Evolutionary conservation across 1,139 yeast genomes (phyloP), one percentile per base, ranked within the genome.

Genomic region (Kodamaea arcana): DNA sequence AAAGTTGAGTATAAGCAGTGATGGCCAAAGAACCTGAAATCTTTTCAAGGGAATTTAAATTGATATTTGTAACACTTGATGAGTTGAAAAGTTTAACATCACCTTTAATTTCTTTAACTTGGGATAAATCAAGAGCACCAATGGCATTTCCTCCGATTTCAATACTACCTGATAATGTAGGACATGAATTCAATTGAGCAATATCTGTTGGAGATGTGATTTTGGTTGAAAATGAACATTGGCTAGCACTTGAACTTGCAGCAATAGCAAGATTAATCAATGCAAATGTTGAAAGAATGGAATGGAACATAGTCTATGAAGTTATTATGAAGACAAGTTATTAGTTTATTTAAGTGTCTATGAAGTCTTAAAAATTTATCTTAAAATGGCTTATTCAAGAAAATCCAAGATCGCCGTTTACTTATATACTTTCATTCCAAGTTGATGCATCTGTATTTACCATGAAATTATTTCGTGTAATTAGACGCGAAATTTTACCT

Each of bases 211-310:
- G 58, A 13, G 60, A 70, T 20, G 67, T 56, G 42, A 69, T 57
- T 41, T 71, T 65, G 34, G 65, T 59, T 35, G 65, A 60, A 42
- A 63, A 63, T 15, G 72, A 65, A 50, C 75, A 69, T 25, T 52
- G 42, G 36, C 35, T 17, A 24, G 39, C 27, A 20, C 42, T 34
- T 22, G 42, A n/a, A 29, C 34, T 45, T 22, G 45, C 35, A 32
- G 39, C 47, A 24, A 47, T 53, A 31, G 46, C 36, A 32, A 37
- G 48, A 44, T 41, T 42, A 23, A 40, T 42, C 34, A 47, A 39
- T 18, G 22, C 22, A 18, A 18, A 18, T 14, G 43, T 34, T 15
- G 34, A 11, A 24, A 37, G 33, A 30, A 27, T 34, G 22, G 38
- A 33, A 28, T 39, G 37, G 35, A 40, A 39, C 45, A 45, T 30